These are phyloP conservation scores for Eucalyptus rudis DNA, from an alignment of 345 rosid genomes.

Conservation along the genomic window DNA sequence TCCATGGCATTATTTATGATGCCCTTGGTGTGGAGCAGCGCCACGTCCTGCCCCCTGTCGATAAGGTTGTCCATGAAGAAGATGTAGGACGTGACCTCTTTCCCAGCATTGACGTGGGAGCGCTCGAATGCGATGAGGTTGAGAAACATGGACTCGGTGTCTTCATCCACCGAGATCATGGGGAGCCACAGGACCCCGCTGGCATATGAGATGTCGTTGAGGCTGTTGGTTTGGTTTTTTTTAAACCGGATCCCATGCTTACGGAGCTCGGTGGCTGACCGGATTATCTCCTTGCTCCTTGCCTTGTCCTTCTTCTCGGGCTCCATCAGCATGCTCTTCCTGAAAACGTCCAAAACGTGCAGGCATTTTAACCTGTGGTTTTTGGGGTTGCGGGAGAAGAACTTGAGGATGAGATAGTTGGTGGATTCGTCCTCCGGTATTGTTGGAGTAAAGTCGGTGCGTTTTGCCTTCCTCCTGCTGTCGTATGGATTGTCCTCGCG, in stretches of 20 bases:
- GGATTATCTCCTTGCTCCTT: too few relatives aligned
- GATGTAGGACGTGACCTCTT: background rate
- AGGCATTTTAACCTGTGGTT: background rate
- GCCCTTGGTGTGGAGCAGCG: constrained; percentile 18
- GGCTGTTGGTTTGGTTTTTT: constrained; percentile 6
- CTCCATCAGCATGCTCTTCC: background rate
- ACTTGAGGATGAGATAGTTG: constrained; percentile 18
- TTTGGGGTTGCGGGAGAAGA: background rate
- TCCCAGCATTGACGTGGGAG: too few relatives aligned
- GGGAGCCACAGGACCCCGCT: constrained; percentile 22
- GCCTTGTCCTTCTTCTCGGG: too few relatives aligned
- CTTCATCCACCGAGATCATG: constrained; percentile 10
- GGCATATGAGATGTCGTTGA: constrained; percentile 26
- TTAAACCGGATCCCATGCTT: constrained; percentile 26
- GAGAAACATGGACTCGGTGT: background rate
- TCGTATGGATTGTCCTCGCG: too few relatives aligned
- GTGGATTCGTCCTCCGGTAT: constrained; percentile 16
- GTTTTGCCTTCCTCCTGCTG: too few relatives aligned
- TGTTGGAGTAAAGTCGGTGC: background rate
- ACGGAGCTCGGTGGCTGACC: background rate
- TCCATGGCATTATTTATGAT: constrained; percentile 27
- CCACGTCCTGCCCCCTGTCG: constrained; percentile 24
- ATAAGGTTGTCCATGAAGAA: constrained; percentile 34
- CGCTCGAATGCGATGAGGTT: too few relatives aligned
- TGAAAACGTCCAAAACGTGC: background rate